phyloP scores from a whole-genome alignment of 1,284 basidiomycete species.

The Trichosporon sp. region DNA sequence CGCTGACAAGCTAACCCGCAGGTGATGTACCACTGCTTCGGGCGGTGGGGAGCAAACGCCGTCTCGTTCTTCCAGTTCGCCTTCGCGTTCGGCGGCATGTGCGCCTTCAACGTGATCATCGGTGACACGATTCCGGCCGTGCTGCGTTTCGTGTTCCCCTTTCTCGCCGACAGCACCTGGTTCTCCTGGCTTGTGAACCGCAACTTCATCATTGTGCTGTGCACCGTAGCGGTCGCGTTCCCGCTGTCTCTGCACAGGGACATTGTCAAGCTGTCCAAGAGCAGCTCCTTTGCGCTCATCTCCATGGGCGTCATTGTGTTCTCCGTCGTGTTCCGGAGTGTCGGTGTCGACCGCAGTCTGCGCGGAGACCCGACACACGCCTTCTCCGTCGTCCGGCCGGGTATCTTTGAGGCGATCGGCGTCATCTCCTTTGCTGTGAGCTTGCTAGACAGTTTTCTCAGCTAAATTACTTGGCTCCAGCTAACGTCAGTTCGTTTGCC shows the following conservation, averaged over 20 bases:
- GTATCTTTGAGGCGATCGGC: constrained; percentile 87
- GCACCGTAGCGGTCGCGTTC: constrained; percentile 85
- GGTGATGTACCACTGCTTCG: constrained; percentile 95
- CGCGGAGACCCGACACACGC: constrained; percentile 67
- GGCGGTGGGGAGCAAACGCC: constrained; percentile 79
- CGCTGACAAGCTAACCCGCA: constrained; percentile 26
- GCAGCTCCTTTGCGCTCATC: constrained; percentile 81
- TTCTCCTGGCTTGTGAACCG: constrained; percentile 79
- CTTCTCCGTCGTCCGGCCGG: constrained; percentile 72
- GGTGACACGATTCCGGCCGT: constrained; percentile 97
- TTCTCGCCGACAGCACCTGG: constrained; percentile 68
- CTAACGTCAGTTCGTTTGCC: constrained; percentile 66
- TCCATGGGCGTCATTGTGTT: constrained; percentile 94
- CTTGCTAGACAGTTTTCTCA: neutral
- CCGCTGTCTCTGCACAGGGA: constrained; percentile 94
- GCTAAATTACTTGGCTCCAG: too few species aligned
- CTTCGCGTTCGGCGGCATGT: constrained; percentile 97
- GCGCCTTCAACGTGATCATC: constrained; percentile 87
- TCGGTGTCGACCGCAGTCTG: constrained; percentile 73
- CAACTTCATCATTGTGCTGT: constrained; percentile 81
- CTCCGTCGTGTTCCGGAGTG: constrained; percentile 83
- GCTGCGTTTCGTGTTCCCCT: constrained; percentile 81
- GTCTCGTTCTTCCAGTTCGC: constrained; percentile 98
- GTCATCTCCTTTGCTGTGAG: constrained; percentile 85
- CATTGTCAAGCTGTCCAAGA: constrained; percentile 93